Evolutionary conservation across 139 green algal genomes (phyloP).

Genomic region (Micractinium conductrix): DNA sequence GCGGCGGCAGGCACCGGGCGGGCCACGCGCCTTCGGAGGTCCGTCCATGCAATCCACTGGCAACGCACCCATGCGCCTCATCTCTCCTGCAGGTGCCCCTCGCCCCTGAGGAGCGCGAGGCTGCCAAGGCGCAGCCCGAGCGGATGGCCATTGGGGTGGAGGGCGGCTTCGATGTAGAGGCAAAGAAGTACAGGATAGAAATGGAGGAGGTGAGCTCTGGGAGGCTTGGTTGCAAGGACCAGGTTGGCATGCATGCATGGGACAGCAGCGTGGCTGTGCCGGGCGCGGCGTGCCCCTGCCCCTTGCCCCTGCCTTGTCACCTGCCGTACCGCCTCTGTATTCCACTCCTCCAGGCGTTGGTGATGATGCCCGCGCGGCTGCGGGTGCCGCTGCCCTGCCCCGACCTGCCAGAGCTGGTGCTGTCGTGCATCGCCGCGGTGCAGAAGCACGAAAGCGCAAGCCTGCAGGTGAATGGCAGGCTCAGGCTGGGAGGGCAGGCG

Average conservation of each 20-base stretch:
- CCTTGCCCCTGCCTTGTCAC: not conserved
- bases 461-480: constrained; percentile 35
- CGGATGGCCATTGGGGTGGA: constrained; percentile 73
- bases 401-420: constrained; percentile 83
- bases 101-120: constrained; percentile 49
- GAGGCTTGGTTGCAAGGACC: not conserved
- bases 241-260: too few species aligned
- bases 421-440: constrained; percentile 68
- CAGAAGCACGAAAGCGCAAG: constrained; percentile 80
- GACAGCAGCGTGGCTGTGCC: too few species aligned
- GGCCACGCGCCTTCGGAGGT: too few species aligned
- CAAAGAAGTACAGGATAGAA: constrained; percentile 21
- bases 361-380: constrained; percentile 51
- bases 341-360: constrained; percentile 30
- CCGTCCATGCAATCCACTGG: too few species aligned
- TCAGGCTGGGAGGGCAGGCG: not conserved
- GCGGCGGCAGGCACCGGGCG: not conserved
- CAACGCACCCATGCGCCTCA: too few species aligned
- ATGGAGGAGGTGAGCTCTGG: constrained; percentile 46
- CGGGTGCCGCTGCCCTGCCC: constrained; percentile 73
- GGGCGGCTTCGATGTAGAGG: constrained; percentile 62
- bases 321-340: not conserved
- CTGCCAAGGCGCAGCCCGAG: constrained; percentile 42
- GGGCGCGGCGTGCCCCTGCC: too few species aligned
- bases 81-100: constrained; percentile 66